Base-by-base conservation (phyloP, 2,329 filamentous ascomycete genomes). In the Fusarium xyrophilum region DNA sequence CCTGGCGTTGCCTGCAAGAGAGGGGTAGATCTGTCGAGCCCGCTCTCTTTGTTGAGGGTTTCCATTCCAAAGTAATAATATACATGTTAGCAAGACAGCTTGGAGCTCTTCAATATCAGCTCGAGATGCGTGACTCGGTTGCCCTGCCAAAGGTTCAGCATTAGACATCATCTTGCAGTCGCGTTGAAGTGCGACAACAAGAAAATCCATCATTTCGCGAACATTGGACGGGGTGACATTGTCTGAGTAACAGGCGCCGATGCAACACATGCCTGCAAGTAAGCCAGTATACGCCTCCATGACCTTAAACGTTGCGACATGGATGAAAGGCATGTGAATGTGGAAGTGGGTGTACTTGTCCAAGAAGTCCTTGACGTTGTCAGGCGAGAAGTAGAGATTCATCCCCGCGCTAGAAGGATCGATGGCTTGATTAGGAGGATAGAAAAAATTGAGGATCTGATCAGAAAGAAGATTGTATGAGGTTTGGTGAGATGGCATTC, bases 221-320 rank as follows among this genome's bases (percentile, higher is more conserved):
- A 91, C 88, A 68, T 91, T 83, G 63, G 83, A 80, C 44, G 88
- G 78, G 30, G 82, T 80, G 65, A 91, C 80, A 64, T 83, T 84
- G 56, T 90, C 84, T 53, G 91, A 92, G 78, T 93, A 93, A 60
- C 91, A 91, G 40, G 91, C 90, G 38, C 91, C 91, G 71, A 92
- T 84, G 75, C 89, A 92, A 73, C 91, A 88, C 83, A 93, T 91
- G 65, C 85, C 84, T 63, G 91, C 83, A 51, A 92, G 80, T 64
- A 93, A 83, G 68, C 89, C 88, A 63, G 89, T 87, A 75, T 90
- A 88, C 47, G 88, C 86, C 65, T 89, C 84, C 65, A 85, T 82
- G 55, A 91, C 85, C 74, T 88, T 85, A 78, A 93, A 92, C 12
- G 90, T 91, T 36, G 90, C 86, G 76, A 90, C 84, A 74, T 93